Evolutionary conservation across 2,329 filamentous ascomycete genomes (phyloP).

Genomic region (Trichoderma citrinoviride): DNA sequence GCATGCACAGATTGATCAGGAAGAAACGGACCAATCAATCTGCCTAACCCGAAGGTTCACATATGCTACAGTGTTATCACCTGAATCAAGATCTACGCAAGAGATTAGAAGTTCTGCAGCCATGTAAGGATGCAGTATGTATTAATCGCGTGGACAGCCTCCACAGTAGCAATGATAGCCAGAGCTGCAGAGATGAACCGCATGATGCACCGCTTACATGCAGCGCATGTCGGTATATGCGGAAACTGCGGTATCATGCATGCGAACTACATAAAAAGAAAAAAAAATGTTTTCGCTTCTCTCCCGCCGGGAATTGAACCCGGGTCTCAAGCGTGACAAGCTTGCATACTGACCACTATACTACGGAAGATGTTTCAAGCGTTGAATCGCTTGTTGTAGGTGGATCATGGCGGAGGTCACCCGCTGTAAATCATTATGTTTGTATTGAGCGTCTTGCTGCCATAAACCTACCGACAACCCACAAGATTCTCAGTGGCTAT

Average conservation of each 20-base stretch:
- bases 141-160: too few species aligned
- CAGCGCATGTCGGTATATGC: background rate
- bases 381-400: conserved; percentile 2
- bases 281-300: background rate
- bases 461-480: background rate
- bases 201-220: background rate
- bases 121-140: background rate
- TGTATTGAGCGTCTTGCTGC: too few species aligned
- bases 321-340: conserved; percentile 21
- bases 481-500: background rate
- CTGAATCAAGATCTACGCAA: background rate
- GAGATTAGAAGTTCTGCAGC: background rate
- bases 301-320: conserved; percentile 21
- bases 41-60: background rate
- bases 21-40: background rate
- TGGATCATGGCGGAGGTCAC: background rate
- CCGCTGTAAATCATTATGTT: too few species aligned
- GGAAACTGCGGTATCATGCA: background rate
- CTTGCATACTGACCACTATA: conserved; percentile 21
- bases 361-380: conserved; percentile 16
- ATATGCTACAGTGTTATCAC: background rate
- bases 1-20: background rate
- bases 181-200: background rate
- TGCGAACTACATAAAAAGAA: background rate
- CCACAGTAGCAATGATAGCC: background rate